Conservation (phyloP, 345 rosid genomes). For the Viola odorata region DNA sequence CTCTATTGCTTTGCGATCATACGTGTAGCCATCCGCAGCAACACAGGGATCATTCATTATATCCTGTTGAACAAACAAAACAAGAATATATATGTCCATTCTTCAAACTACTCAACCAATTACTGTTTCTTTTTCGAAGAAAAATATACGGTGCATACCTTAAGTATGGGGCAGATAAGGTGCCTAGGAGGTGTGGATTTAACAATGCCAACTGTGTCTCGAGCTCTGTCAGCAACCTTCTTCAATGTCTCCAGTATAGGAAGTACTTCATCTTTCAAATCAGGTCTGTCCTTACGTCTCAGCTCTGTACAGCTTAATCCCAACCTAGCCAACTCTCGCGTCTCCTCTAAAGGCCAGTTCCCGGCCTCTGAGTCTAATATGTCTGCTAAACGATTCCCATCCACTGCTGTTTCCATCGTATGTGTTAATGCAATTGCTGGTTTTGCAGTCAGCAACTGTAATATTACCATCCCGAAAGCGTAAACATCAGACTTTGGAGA, state of each 20-base stretch:
- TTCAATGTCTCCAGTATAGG: conserved; percentile 60
- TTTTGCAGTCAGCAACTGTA: conserved; percentile 75
- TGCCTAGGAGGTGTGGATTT: conserved; percentile 44
- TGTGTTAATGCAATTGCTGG: conserved; percentile 68
- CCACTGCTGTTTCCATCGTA: conserved; percentile 54
- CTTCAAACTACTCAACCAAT: background rate
- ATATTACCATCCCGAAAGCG: conserved; percentile 72
- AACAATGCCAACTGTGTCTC: conserved; percentile 11
- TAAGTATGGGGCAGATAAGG: conserved; percentile 70
- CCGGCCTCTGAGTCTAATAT: conserved; percentile 73
- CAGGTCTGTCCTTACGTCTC: conserved; percentile 69
- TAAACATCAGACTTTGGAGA: conserved; percentile 76
- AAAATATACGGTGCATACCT: conserved; percentile 34
- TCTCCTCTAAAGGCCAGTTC: conserved; percentile 69
- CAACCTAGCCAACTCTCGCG: conserved; percentile 55
- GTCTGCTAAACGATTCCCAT: conserved; percentile 29
- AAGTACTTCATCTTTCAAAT: conserved; percentile 51
- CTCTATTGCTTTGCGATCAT: conserved; percentile 67
- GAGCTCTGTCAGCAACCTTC: conserved; percentile 42
- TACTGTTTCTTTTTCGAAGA: background rate
- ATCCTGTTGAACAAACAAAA: conserved; percentile 36
- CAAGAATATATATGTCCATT: background rate
- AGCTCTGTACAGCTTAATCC: conserved; percentile 77
- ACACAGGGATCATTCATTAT: conserved; percentile 78
- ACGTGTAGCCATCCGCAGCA: conserved; percentile 84